Evolutionary conservation across 202 grass and related monocot genomes (phyloP).

Genomic region (Digitaria exilis): DNA sequence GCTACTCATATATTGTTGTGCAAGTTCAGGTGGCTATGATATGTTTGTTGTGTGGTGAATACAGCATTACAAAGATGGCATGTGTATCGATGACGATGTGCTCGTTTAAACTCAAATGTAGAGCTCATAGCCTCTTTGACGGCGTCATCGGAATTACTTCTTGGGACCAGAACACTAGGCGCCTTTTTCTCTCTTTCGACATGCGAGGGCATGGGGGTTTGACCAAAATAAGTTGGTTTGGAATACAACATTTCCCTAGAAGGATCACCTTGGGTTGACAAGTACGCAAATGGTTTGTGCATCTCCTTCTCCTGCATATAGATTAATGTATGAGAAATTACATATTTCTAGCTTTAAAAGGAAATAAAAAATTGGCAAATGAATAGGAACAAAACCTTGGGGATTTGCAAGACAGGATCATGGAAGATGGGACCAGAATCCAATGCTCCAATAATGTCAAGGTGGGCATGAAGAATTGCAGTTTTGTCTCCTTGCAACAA

Average conservation of each 20-base stretch:
- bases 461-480: constrained; percentile 30
- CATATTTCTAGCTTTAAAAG: background rate
- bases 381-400: background rate
- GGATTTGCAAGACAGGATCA: background rate
- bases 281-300: background rate
- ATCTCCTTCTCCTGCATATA: background rate
- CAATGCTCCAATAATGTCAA: background rate
- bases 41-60: constrained; percentile 15
- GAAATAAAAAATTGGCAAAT: background rate
- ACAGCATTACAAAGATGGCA: background rate
- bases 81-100: background rate
- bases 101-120: background rate
- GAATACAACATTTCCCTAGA: background rate
- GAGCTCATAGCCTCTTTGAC: background rate
- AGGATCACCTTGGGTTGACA: background rate
- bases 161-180: background rate
- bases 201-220: background rate
- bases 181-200: background rate
- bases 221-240: background rate
- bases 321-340: background rate
- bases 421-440: constrained; percentile 23
- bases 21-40: constrained; percentile 35
- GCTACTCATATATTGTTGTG: constrained; percentile 14
- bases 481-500: constrained; percentile 18
- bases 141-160: background rate